Conservation (phyloP, 192 early-diverging fungal species). For the Coemansia sp. region DNA sequence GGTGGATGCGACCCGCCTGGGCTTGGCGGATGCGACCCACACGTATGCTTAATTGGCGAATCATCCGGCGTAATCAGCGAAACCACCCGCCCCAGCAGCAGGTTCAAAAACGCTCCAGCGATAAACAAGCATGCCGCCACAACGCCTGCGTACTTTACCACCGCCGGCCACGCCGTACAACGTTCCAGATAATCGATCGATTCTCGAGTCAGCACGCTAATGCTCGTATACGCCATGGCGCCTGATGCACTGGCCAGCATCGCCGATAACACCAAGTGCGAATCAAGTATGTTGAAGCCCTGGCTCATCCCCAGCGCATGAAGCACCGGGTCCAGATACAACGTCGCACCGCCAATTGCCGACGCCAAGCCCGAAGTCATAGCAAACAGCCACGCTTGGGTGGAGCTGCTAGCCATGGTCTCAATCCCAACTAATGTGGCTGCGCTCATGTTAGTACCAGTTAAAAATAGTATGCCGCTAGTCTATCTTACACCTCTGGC, state of each 20-base stretch:
- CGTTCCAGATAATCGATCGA: constrained; percentile 34
- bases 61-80: constrained; percentile 31
- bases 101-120: constrained; percentile 32
- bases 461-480: no score
- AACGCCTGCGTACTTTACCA: constrained; percentile 21
- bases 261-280: constrained; percentile 41
- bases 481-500: no score
- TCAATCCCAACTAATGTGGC: not conserved
- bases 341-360: constrained; percentile 35
- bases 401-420: constrained; percentile 17
- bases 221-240: constrained; percentile 51
- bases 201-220: constrained; percentile 34
- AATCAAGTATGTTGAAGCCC: constrained; percentile 39
- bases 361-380: constrained; percentile 48
- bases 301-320: constrained; percentile 29
- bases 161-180: constrained; percentile 8
- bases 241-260: constrained; percentile 42
- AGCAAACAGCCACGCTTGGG: constrained; percentile 42
- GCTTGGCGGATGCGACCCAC: constrained; percentile 44
- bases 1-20: constrained; percentile 6
- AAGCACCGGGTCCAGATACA: constrained; percentile 45
- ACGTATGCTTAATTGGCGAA: constrained; percentile 48
- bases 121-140: constrained; percentile 32
- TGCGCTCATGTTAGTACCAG: not conserved
- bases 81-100: constrained; percentile 27